A percentile compares a stretch with the other conserved stretches of the same genome.
phyloP scores from a whole-genome alignment of 441 rosid species.

The Manihot esculenta region DNA sequence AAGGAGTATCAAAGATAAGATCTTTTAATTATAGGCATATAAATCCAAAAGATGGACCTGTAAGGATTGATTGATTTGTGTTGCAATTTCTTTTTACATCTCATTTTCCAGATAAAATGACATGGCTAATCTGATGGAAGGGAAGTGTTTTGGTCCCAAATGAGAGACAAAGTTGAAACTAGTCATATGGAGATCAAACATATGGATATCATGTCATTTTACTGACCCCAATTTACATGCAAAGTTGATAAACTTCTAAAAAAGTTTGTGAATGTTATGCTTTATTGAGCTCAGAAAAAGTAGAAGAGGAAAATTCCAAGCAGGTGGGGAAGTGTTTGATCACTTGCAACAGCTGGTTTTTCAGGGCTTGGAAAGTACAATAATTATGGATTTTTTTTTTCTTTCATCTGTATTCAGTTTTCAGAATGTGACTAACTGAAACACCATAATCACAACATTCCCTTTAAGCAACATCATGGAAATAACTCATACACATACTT shows the following conservation, averaged over 20 bases:
- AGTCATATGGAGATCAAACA: conserved; percentile 10
- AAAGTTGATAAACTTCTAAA: too few species aligned
- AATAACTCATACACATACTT: neutral
- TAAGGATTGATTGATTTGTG: conserved; percentile 13
- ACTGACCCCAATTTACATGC: too few species aligned
- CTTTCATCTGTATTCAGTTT: conserved; percentile 13
- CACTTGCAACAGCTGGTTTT: conserved; percentile 10
- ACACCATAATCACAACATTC: conserved; percentile 36
- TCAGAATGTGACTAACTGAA: conserved; percentile 41
- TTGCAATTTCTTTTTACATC: neutral
- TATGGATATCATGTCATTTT: too few species aligned
- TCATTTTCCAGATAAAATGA: conserved; percentile 39
- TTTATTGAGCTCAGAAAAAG: conserved; percentile 1
- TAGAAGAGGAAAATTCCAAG: conserved; percentile 27
- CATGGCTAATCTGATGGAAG: conserved; percentile 15
- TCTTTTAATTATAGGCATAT: conserved; percentile 16
- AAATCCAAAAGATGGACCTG: conserved; percentile 33
- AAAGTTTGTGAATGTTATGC: conserved; percentile 19
- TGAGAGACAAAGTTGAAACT: conserved; percentile 9
- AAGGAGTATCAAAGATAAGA: conserved; percentile 37
- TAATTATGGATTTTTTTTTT: conserved; percentile 15
- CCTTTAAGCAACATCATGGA: conserved; percentile 24
- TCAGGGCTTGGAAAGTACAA: conserved; percentile 20
- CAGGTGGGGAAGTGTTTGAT: conserved; percentile 24
- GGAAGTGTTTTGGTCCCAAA: conserved; percentile 6